phyloP scores from a whole-genome alignment of 192 early-diverging fungal genomes.

The Podila verticillata region DNA sequence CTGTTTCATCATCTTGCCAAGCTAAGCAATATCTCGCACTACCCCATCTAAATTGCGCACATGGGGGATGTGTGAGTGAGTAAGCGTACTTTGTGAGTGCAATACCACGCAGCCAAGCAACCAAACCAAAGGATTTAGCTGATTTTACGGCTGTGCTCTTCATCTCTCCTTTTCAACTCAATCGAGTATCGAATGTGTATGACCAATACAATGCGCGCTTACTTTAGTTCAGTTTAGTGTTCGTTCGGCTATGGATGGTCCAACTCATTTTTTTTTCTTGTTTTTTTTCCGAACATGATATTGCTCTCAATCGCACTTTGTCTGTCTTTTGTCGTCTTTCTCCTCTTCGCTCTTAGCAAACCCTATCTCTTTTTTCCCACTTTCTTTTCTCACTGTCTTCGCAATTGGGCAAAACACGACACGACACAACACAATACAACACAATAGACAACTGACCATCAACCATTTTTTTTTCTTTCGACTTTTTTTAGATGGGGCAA shows the following conservation, averaged over 20 bases:
- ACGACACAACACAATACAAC: neutral
- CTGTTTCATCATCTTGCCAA: neutral
- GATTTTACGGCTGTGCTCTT: too few relatives aligned
- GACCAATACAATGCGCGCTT: too few relatives aligned
- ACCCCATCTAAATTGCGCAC: neutral
- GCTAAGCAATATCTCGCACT: neutral
- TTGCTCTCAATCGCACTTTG: slow-evolving; percentile 2
- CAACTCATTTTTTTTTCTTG: neutral
- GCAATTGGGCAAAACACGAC: too few relatives aligned
- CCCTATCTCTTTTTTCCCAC: neutral
- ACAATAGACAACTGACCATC: neutral
- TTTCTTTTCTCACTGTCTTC: neutral
- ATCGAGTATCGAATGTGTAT: too few relatives aligned
- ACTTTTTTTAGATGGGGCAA: slow-evolving; percentile 38
- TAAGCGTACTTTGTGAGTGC: neutral
- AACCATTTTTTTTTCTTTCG: neutral
- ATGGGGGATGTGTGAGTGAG: neutral
- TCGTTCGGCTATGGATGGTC: neutral
- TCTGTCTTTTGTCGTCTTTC: neutral
- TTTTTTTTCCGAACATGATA: neutral
- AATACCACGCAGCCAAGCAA: too few relatives aligned
- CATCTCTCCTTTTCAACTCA: too few relatives aligned
- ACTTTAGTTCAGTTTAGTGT: neutral
- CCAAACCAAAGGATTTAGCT: too few relatives aligned
- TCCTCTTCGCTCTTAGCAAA: neutral